Conservation (phyloP, 2,329 filamentous ascomycete species). For the Didymellaceae sp. region DNA sequence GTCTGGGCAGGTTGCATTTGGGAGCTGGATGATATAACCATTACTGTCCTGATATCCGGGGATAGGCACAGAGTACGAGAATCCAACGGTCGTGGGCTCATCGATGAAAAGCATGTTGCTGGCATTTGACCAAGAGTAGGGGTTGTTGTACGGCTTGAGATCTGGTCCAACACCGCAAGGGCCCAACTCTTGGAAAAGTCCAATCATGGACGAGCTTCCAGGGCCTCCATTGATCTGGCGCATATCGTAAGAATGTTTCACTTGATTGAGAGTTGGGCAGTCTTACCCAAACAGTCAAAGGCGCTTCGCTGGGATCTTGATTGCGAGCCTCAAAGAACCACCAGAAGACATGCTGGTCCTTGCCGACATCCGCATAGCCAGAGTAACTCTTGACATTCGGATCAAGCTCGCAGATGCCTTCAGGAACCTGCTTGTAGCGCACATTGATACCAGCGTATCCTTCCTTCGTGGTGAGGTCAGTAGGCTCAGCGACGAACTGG, state of each 20-base stretch:
- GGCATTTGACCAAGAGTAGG: constrained; percentile 68
- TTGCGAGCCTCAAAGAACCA: constrained; percentile 64
- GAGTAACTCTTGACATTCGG: constrained; percentile 63
- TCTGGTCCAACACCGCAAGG: constrained; percentile 60
- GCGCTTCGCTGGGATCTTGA: constrained; percentile 57
- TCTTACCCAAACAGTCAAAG: constrained; percentile 62
- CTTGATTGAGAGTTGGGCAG: too few species aligned
- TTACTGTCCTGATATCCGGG: constrained; percentile 48
- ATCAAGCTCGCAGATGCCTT: constrained; percentile 63
- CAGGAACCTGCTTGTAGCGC: constrained; percentile 63
- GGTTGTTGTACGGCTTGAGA: constrained; percentile 62
- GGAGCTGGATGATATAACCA: constrained; percentile 52
- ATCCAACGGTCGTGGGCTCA: constrained; percentile 66
- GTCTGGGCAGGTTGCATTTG: constrained; percentile 58
- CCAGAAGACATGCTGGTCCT: constrained; percentile 63
- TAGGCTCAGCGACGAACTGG: constrained; percentile 56
- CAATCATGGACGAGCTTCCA: constrained; percentile 64
- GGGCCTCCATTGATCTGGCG: constrained; percentile 59
- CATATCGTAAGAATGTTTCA: background rate
- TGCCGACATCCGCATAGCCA: constrained; percentile 61
- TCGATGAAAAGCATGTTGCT: constrained; percentile 75
- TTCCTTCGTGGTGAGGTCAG: constrained; percentile 51
- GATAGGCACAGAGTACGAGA: constrained; percentile 60
- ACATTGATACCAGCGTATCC: constrained; percentile 59
- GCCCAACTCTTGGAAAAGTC: constrained; percentile 59